Conservation (phyloP, 192 early-diverging fungal genomes). For the Lunasporangiospora selenospora region DNA sequence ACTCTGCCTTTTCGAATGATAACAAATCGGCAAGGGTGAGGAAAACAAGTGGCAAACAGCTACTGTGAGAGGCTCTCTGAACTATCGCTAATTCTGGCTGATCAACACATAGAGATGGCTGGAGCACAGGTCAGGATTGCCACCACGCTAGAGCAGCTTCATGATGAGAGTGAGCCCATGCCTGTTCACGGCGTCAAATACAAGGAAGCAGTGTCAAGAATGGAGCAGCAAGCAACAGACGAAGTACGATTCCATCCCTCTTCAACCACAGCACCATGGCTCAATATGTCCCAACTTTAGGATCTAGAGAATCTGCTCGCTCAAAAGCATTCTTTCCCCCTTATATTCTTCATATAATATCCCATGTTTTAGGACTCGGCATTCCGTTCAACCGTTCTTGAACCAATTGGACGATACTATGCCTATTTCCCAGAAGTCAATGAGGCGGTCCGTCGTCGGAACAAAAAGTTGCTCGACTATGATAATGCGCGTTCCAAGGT, state of each 20-base stretch:
- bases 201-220: slow-evolving; percentile 77
- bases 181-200: slow-evolving; percentile 78
- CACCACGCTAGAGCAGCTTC: slow-evolving; percentile 85
- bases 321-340: too few relatives aligned
- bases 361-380: slow-evolving; percentile 67
- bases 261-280: too few relatives aligned
- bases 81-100: slow-evolving; percentile 1
- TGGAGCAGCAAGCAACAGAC: slow-evolving; percentile 80
- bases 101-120: slow-evolving; percentile 71
- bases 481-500: slow-evolving; percentile 77
- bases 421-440: slow-evolving; percentile 94
- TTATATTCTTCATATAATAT: not conserved
- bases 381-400: slow-evolving; percentile 86
- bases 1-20: not conserved
- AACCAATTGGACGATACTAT: slow-evolving; percentile 87
- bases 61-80: not conserved
- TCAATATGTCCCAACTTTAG: too few relatives aligned
- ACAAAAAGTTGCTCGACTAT: slow-evolving; percentile 90
- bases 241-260: too few relatives aligned
- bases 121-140: slow-evolving; percentile 85
- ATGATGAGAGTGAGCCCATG: slow-evolving; percentile 83
- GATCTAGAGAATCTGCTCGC: too few relatives aligned
- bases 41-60: not conserved
- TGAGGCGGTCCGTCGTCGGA: slow-evolving; percentile 88
- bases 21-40: slow-evolving; percentile 7